Evolutionary conservation across 148 eudicot genomes (phyloP).

Genomic region (Pharnaceum exiguum): DNA sequence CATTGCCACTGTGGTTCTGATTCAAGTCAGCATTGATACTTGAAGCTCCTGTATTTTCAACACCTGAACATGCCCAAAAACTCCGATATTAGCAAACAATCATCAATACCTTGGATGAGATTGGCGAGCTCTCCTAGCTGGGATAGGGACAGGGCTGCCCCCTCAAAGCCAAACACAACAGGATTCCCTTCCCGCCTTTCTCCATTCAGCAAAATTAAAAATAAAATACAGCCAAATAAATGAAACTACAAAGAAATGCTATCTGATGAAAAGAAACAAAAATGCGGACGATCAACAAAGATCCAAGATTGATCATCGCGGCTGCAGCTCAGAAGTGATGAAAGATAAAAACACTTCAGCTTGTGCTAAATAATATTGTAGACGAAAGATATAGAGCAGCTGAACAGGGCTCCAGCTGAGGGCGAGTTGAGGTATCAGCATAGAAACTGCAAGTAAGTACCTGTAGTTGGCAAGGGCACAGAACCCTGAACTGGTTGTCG

Average conservation of each 20-base stretch:
- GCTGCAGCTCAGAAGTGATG: not conserved
- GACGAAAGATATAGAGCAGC: not conserved
- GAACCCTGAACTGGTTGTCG: slow-evolving; percentile 20
- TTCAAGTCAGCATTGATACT: slow-evolving; percentile 23
- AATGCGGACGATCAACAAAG: not conserved
- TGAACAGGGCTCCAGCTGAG: not conserved
- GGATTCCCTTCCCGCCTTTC: not conserved
- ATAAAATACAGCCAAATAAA: not conserved
- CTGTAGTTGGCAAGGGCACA: slow-evolving; percentile 38
- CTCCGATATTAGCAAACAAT: slow-evolving; percentile 40
- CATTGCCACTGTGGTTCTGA: slow-evolving; percentile 32
- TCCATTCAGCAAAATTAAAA: not conserved
- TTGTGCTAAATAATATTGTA: not conserved
- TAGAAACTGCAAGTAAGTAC: slow-evolving; percentile 33
- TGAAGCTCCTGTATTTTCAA: slow-evolving; percentile 28
- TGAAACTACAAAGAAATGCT: not conserved
- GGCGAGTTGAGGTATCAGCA: slow-evolving; percentile 11
- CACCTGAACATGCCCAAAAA: slow-evolving; percentile 75
- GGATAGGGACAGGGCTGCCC: slow-evolving; percentile 14
- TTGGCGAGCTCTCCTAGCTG: slow-evolving; percentile 41
- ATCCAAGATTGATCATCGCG: not conserved
- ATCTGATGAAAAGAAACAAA: not conserved
- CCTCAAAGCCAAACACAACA: not conserved
- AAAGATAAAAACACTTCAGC: not conserved
- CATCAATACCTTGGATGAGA: not conserved